phyloP scores from a whole-genome alignment of 495 filamentous ascomycete genomes.

The Penicillium simplicissimum region DNA sequence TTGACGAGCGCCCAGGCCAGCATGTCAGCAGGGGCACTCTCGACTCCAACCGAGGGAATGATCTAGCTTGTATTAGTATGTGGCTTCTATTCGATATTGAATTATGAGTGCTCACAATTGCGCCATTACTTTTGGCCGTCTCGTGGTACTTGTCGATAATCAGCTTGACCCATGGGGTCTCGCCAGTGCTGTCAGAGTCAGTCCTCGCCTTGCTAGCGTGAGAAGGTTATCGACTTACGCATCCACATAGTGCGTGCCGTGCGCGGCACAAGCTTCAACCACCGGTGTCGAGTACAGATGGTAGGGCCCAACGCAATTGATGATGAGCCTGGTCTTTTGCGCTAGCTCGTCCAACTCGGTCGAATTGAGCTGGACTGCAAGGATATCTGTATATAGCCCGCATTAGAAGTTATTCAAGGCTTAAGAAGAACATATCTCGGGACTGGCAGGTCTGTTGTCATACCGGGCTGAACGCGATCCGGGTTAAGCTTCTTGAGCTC shows the following conservation, averaged over 20 bases:
- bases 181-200: slow-evolving; percentile 62
- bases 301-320: slow-evolving; percentile 88
- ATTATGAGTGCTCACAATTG: slow-evolving; percentile 55
- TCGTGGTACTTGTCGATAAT: slow-evolving; percentile 83
- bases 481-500: slow-evolving; percentile 65
- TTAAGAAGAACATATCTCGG: background rate
- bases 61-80: slow-evolving; percentile 52
- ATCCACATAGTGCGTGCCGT: slow-evolving; percentile 91
- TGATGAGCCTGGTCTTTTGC: slow-evolving; percentile 72
- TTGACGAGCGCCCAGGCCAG: slow-evolving; percentile 69
- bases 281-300: slow-evolving; percentile 73
- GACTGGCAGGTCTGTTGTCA: background rate
- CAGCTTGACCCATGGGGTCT: slow-evolving; percentile 73
- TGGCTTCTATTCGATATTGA: background rate
- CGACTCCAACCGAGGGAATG: slow-evolving; percentile 82
- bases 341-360: slow-evolving; percentile 65
- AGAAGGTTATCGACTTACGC: slow-evolving; percentile 39
- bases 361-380: slow-evolving; percentile 64
- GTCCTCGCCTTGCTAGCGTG: background rate
- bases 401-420: slow-evolving; percentile 7
- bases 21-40: slow-evolving; percentile 83
- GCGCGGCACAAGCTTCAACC: slow-evolving; percentile 82
- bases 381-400: slow-evolving; percentile 23
- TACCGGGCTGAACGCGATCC: slow-evolving; percentile 70
- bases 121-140: slow-evolving; percentile 69